Evolutionary conservation across 371 early-diverging fungal genomes (phyloP).

Genomic region (Vavraia culicis): DNA sequence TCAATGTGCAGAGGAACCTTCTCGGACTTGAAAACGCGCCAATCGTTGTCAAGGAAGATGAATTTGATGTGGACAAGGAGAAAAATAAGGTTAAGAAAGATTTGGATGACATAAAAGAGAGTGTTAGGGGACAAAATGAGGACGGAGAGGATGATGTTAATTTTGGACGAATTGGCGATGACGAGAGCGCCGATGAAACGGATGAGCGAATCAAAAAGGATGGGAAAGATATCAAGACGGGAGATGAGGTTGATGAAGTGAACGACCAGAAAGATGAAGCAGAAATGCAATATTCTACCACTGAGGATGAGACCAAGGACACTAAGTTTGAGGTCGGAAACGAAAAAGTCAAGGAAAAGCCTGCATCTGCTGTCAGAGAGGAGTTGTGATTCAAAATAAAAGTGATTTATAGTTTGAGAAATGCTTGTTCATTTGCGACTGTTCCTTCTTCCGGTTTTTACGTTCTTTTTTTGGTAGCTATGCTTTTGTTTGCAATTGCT

Average conservation of each 20-base stretch:
- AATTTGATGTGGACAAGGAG: background rate
- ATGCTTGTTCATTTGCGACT: too few relatives aligned
- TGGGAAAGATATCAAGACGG: background rate
- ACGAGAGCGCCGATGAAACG: background rate
- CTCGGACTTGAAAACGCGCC: slow-evolving; percentile 4
- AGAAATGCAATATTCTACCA: too few relatives aligned
- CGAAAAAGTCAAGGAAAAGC: too few relatives aligned
- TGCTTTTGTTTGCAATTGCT: too few relatives aligned
- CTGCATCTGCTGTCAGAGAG: too few relatives aligned
- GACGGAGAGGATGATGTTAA: background rate
- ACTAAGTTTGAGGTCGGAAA: too few relatives aligned
- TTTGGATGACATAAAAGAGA: slow-evolving; percentile 1
- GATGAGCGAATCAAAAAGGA: background rate
- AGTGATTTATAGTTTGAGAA: too few relatives aligned
- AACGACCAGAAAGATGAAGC: background rate
- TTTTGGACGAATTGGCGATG: too few relatives aligned
- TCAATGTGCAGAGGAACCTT: slow-evolving; percentile 1
- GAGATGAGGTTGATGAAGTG: background rate
- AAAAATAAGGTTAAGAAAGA: background rate
- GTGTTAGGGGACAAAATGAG: background rate
- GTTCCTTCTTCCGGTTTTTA: too few relatives aligned
- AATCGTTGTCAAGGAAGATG: background rate
- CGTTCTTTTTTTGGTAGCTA: too few relatives aligned
- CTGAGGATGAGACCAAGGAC: too few relatives aligned
- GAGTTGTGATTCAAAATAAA: too few relatives aligned